These are phyloP conservation scores for Penicillium maclennaniae DNA, from an alignment of 495 filamentous ascomycete species.

Conservation along the genomic window DNA sequence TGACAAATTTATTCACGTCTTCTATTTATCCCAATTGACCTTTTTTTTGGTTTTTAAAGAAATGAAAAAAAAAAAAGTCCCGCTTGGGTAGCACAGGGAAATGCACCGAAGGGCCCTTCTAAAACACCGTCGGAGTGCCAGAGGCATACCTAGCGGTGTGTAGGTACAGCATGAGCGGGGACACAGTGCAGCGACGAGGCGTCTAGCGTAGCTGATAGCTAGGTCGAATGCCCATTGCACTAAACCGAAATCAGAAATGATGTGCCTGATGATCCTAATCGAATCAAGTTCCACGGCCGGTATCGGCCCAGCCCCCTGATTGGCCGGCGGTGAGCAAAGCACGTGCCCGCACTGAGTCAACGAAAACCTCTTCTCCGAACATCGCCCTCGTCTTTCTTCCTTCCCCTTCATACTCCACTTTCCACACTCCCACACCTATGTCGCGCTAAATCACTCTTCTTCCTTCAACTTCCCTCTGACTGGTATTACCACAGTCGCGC, in stretches of 20 bases:
- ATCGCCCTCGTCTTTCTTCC: conserved; percentile 18
- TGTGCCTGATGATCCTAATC: background rate
- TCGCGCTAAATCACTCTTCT: conserved; percentile 24
- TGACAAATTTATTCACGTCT: background rate
- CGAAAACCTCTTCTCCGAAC: conserved; percentile 22
- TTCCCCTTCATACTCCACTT: conserved; percentile 3
- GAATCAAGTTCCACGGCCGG: conserved; percentile 6
- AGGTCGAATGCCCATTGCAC: background rate
- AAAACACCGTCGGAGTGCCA: background rate
- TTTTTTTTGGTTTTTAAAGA: background rate
- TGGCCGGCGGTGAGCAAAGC: conserved; percentile 35
- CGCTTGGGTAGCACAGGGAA: background rate
- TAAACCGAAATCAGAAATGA: background rate
- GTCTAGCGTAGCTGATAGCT: background rate
- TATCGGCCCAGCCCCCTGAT: conserved; percentile 22
- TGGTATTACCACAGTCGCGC: conserved; percentile 54
- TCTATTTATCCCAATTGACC: background rate
- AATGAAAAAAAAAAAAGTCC: too few species aligned
- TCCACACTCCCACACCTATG: conserved; percentile 21
- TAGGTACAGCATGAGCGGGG: background rate
- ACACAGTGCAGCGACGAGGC: background rate
- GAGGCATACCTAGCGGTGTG: background rate
- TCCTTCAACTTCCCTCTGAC: conserved; percentile 27
- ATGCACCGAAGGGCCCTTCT: background rate
- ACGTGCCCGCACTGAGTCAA: conserved; percentile 34